Evolutionary conservation across 2,329 filamentous ascomycete species (phyloP).

Genomic region (Aciculosporium take): DNA sequence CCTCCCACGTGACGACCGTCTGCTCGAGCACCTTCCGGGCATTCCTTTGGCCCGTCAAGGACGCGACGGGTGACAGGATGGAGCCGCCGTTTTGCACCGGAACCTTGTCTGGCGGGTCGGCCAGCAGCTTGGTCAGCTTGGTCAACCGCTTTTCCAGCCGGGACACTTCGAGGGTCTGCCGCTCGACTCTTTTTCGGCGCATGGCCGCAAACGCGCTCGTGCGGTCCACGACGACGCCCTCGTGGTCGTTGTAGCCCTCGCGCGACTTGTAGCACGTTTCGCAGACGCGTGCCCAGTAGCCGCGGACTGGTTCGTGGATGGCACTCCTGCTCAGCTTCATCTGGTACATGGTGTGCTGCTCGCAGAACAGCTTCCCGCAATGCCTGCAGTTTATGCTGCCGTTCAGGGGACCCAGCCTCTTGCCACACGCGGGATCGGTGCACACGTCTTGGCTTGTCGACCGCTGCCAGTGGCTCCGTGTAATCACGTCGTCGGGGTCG

Average conservation of each 20-base stretch:
- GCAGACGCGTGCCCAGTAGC: slow-evolving; percentile 88
- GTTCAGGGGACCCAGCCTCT: slow-evolving; percentile 61
- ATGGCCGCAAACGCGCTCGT: slow-evolving; percentile 54
- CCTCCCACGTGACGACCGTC: slow-evolving; percentile 87
- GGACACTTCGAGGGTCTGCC: slow-evolving; percentile 75
- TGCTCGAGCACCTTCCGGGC: slow-evolving; percentile 75
- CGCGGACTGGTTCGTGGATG: slow-evolving; percentile 75
- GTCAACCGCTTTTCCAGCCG: slow-evolving; percentile 84
- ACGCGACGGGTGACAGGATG: slow-evolving; percentile 46
- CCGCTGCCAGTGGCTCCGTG: slow-evolving; percentile 77
- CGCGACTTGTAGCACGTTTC: slow-evolving; percentile 99
- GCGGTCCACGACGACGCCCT: slow-evolving; percentile 56
- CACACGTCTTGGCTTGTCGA: slow-evolving; percentile 62
- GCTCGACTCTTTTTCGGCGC: slow-evolving; percentile 67
- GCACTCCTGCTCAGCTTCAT: slow-evolving; percentile 92
- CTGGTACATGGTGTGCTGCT: slow-evolving; percentile 98
- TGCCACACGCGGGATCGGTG: slow-evolving; percentile 75
- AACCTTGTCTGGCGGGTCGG: slow-evolving; percentile 57
- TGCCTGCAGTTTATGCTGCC: slow-evolving; percentile 86
- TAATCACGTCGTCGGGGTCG: slow-evolving; percentile 85
- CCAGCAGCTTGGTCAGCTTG: slow-evolving; percentile 72
- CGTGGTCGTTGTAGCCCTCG: slow-evolving; percentile 86
- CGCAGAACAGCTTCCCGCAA: slow-evolving; percentile 87
- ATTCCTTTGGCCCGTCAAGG: slow-evolving; percentile 54
- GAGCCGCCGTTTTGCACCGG: slow-evolving; percentile 31